Percentiles rank a stretch among this genome's conserved stretches.
phyloP scores from a whole-genome alignment of 306 rosid genomes.

The Sphenostylis stenocarpa region DNA sequence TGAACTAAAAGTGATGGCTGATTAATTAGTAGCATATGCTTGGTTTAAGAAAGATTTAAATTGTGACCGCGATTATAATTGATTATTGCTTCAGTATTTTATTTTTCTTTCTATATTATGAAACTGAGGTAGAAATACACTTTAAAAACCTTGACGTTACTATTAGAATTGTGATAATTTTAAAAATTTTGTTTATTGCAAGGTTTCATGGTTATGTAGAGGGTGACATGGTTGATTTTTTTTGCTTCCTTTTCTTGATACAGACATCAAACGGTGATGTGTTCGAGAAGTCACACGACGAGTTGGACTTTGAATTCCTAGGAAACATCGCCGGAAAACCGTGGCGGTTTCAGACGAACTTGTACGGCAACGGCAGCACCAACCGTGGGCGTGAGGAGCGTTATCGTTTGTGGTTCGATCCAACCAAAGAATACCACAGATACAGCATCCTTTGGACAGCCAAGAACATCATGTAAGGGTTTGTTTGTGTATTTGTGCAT shows the following conservation, averaged over 20 bases:
- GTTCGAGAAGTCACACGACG: conserved; percentile 85
- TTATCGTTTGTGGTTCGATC: conserved; percentile 94
- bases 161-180: not conserved
- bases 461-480: conserved; percentile 52
- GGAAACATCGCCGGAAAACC: conserved; percentile 85
- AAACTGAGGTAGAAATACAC: not conserved
- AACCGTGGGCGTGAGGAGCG: conserved; percentile 92
- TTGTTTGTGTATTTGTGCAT: not conserved
- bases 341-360: conserved; percentile 93
- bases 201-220: not conserved
- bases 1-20: not conserved
- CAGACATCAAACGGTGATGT: conserved; percentile 93
- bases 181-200: not conserved
- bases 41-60: not conserved
- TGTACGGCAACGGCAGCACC: conserved; percentile 94
- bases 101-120: not conserved
- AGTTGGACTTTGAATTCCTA: conserved; percentile 88
- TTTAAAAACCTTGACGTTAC: not conserved
- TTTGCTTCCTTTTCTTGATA: not conserved
- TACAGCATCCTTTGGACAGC: conserved; percentile 96
- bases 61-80: not conserved
- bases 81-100: too few species aligned
- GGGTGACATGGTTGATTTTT: conserved; percentile 4
- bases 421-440: conserved; percentile 65
- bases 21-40: not conserved